Percentiles rank a stretch among this genome's conserved stretches.
Conservation (phyloP, 331 rosid genomes). For the Spiraea crenata region DNA sequence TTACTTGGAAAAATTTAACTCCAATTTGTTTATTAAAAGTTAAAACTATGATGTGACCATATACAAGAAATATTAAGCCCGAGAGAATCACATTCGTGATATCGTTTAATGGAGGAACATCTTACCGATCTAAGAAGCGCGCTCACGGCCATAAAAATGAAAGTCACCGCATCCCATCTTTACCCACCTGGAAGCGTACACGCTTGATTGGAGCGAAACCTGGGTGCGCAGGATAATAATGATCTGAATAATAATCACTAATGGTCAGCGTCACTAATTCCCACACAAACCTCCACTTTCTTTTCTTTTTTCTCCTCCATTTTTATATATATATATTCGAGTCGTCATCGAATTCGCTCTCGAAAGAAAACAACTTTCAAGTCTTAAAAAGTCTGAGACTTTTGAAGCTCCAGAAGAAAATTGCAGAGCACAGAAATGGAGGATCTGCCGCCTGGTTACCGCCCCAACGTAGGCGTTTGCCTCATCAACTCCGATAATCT, state of each 20-base stretch:
- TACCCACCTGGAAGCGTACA: background rate
- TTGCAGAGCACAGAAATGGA: conserved; percentile 49
- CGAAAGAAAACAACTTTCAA: too few relatives aligned
- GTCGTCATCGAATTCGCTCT: conserved; percentile 5
- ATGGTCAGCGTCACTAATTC: conserved; percentile 47
- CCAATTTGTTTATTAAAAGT: too few relatives aligned
- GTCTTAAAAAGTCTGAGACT: too few relatives aligned
- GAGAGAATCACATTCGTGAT: too few relatives aligned
- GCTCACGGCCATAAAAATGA: background rate
- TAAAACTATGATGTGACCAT: too few relatives aligned
- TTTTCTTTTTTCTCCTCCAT: too few relatives aligned
- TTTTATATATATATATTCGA: too few relatives aligned
- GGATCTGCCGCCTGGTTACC: conserved; percentile 89
- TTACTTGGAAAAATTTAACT: too few relatives aligned
- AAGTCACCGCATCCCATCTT: background rate
- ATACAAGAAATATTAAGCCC: too few relatives aligned
- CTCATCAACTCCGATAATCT: conserved; percentile 75
- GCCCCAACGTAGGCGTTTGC: conserved; percentile 98
- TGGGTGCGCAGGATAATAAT: conserved; percentile 34
- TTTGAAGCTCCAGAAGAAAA: too few relatives aligned
- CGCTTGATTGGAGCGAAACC: background rate
- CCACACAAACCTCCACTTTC: conserved; percentile 26
- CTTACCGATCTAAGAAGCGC: background rate
- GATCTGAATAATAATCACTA: conserved; percentile 32
- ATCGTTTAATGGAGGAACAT: too few relatives aligned